A percentile compares a stretch with the other conserved stretches of the same genome.
Conservation (phyloP, 805 yeast genomes). For the Metschnikowia anglica region DNA sequence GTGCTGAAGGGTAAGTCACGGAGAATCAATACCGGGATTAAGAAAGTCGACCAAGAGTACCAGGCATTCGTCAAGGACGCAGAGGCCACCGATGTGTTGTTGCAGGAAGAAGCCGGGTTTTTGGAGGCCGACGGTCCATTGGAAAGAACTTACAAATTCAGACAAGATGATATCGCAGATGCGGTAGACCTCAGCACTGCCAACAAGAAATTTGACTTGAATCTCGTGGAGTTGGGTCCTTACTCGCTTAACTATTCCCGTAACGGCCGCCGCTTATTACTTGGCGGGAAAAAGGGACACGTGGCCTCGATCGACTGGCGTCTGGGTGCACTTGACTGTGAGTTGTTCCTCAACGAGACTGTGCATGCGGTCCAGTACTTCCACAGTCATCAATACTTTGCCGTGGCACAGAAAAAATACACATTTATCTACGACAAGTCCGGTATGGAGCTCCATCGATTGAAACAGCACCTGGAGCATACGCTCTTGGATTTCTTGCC, state of each 20-base stretch:
- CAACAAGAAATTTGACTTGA: constrained; percentile 71
- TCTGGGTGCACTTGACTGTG: constrained; percentile 76
- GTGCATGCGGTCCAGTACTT: constrained; percentile 86
- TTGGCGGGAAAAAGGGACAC: constrained; percentile 93
- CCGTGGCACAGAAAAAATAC: constrained; percentile 95
- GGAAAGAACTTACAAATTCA: constrained; percentile 87
- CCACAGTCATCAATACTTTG: constrained; percentile 91
- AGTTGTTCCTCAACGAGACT: constrained; percentile 82
- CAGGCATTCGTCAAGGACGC: constrained; percentile 80
- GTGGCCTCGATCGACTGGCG: constrained; percentile 97
- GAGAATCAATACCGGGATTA: constrained; percentile 42
- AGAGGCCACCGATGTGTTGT: constrained; percentile 78
- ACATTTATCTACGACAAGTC: constrained; percentile 87
- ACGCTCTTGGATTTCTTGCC: constrained; percentile 85
- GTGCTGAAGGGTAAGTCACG: constrained; percentile 17
- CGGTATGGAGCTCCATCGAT: constrained; percentile 88
- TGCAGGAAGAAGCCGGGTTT: constrained; percentile 82
- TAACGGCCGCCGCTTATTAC: constrained; percentile 80
- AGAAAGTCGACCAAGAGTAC: constrained; percentile 67
- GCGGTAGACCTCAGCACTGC: constrained; percentile 78
- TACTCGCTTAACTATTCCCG: constrained; percentile 77
- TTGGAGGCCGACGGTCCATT: constrained; percentile 87
- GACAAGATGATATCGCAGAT: constrained; percentile 72
- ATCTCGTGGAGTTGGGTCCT: constrained; percentile 80
- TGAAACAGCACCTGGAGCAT: constrained; percentile 86